Base-by-base conservation (phyloP, 768 basidiomycete species). In the Macrocybe gigantea region DNA sequence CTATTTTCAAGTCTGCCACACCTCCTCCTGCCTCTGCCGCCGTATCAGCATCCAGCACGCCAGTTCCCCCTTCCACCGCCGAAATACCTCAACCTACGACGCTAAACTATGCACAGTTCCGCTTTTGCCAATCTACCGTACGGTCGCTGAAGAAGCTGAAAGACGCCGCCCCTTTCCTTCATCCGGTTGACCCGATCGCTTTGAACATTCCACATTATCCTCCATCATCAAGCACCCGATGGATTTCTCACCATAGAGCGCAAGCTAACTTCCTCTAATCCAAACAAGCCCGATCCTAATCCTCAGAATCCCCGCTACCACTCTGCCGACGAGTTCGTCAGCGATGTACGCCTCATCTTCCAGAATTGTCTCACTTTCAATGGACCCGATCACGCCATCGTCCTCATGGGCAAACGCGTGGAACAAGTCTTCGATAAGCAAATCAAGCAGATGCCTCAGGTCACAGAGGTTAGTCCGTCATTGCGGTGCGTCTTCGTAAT, bases 171-270 rank as follows among this genome's bases (percentile, higher is more conserved):
- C 83, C 93, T 1, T 99, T 99, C 69, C 66, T 86, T 45, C 74
- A 73, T 43, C 93, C 96, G 13, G 96, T 99, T 48, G 96, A 99
- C 64, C 77, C 84, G 14, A 77, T 93, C 55, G 85, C 81, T 6
- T 71, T 92, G 56, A 82, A 80, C 51, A 81, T 91, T 51, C 95
- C 93, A 7, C 92, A 95, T 63, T 99, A 99, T 58, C 79, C 33
- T 75, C 75, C 39, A 82, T 98, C 61, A 80, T 99, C 67, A 89
- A 84, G 60, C 79, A 76, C 29, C 96, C 96, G 0, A 97, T 97
- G 91, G 96, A 98, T 63, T 77, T 99, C 40, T 77, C 82, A 96
- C 95, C 38, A 80, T 97, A 49, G 95, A 98, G 67, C 80, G 80
- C 58, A 96, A 97, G 68, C 74, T 98, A 38, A 58, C 56, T 33